These are phyloP conservation scores for Hibiscus tridactylites DNA, from an alignment of 345 rosid species.

Conservation along the genomic window DNA sequence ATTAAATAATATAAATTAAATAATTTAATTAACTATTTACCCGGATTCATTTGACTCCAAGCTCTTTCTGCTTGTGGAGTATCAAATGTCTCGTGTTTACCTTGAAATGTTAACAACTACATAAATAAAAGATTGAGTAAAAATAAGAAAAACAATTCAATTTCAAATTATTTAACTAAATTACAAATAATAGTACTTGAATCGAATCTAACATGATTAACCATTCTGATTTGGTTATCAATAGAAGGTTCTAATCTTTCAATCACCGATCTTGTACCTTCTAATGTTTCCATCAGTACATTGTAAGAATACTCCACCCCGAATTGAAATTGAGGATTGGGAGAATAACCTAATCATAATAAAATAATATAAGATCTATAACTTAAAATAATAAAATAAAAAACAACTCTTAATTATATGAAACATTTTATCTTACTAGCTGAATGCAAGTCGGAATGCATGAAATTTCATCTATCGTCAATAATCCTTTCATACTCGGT, in stretches of 20 bases:
- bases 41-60: not conserved
- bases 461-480: not conserved
- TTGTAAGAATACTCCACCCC: not conserved
- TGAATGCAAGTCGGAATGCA: not conserved
- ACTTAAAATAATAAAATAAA: too few relatives aligned
- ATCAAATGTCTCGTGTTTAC: not conserved
- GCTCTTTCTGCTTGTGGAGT: not conserved
- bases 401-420: not conserved
- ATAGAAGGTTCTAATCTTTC: not conserved
- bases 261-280: not conserved
- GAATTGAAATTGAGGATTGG: not conserved
- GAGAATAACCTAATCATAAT: too few relatives aligned
- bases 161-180: not conserved
- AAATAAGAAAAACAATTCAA: too few relatives aligned
- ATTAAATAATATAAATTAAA: too few relatives aligned
- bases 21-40: not conserved
- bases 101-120: not conserved
- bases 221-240: not conserved
- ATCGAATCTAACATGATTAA: not conserved
- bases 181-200: too few relatives aligned
- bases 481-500: too few relatives aligned
- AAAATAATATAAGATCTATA: too few relatives aligned
- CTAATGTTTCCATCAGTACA: not conserved
- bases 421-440: not conserved
- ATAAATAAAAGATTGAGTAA: not conserved